Evolutionary conservation across 495 filamentous ascomycete species (phyloP).

Genomic region (Neurospora sp.): DNA sequence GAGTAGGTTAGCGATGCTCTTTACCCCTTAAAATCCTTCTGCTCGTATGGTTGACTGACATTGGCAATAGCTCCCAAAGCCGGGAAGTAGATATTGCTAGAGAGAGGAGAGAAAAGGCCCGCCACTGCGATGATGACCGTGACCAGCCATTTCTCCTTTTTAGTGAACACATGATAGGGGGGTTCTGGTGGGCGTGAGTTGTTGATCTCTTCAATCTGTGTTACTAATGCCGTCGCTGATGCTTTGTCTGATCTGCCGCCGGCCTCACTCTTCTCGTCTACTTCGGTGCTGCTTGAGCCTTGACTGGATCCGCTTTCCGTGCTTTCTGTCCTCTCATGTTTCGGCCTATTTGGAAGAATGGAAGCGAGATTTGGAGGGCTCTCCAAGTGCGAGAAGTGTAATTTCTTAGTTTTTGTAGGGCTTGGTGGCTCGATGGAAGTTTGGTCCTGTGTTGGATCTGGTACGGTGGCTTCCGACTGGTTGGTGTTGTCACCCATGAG

Average conservation of each 20-base stretch:
- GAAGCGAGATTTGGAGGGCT: not conserved
- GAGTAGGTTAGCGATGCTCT: not conserved
- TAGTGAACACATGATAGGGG: constrained; percentile 23
- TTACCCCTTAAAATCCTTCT: not conserved
- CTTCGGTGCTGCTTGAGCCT: not conserved
- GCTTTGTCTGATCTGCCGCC: not conserved
- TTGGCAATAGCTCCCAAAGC: constrained; percentile 16
- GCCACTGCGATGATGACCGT: constrained; percentile 29
- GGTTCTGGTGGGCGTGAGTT: not conserved
- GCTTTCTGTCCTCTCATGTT: not conserved
- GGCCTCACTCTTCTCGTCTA: not conserved
- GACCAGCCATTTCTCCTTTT: constrained; percentile 23
- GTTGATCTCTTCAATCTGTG: not conserved
- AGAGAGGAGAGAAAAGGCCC: constrained; percentile 30
- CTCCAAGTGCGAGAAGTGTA: not conserved
- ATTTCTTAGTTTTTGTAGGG: not conserved
- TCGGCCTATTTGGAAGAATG: not conserved
- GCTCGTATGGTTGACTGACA: not conserved
- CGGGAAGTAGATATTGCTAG: constrained; percentile 29
- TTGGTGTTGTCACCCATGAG: not conserved
- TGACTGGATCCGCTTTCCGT: not conserved
- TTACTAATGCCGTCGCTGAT: not conserved
- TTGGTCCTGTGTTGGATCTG: not conserved
- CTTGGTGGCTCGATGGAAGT: not conserved
- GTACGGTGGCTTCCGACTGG: not conserved